Evolutionary conservation across 305 asterid genomes (phyloP).

Genomic region (Fraxinus sp.): DNA sequence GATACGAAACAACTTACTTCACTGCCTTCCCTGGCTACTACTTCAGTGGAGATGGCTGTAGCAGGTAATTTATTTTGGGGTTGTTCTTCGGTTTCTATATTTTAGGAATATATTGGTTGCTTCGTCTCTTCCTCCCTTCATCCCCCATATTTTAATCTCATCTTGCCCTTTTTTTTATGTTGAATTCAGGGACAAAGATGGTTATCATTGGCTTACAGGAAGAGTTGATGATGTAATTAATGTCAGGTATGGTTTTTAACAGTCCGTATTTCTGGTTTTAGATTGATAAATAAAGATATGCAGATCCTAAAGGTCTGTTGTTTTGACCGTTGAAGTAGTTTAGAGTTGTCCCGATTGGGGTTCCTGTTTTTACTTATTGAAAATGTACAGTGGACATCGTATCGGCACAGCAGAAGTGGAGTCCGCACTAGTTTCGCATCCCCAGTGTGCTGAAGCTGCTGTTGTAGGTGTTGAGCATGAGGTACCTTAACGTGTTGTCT

Average conservation of each 20-base stretch:
- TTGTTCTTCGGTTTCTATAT: neutral
- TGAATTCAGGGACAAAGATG: conserved; percentile 76
- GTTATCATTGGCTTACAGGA: conserved; percentile 97
- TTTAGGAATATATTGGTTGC: neutral
- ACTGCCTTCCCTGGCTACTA: conserved; percentile 98
- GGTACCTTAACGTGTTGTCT: conserved; percentile 39
- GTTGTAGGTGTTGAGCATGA: conserved; percentile 98
- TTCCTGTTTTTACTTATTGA: neutral
- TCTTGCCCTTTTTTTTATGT: neutral
- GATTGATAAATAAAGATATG: neutral
- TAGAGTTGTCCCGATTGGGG: no score
- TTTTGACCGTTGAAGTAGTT: no score
- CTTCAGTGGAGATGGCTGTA: conserved; percentile 97
- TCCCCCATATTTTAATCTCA: neutral
- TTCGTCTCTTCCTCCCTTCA: neutral
- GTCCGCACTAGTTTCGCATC: conserved; percentile 96
- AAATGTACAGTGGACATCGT: conserved; percentile 75
- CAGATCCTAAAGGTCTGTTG: neutral
- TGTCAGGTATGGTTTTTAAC: conserved; percentile 56
- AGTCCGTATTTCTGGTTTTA: no score
- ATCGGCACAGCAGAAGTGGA: conserved; percentile 98
- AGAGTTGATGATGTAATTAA: conserved; percentile 97
- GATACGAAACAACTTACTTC: conserved; percentile 94
- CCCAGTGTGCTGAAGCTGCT: conserved; percentile 95
- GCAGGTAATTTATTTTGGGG: conserved; percentile 53